Evolutionary conservation across 2,329 filamentous ascomycete species (phyloP).

Genomic region (Colletotrichum sp.): DNA sequence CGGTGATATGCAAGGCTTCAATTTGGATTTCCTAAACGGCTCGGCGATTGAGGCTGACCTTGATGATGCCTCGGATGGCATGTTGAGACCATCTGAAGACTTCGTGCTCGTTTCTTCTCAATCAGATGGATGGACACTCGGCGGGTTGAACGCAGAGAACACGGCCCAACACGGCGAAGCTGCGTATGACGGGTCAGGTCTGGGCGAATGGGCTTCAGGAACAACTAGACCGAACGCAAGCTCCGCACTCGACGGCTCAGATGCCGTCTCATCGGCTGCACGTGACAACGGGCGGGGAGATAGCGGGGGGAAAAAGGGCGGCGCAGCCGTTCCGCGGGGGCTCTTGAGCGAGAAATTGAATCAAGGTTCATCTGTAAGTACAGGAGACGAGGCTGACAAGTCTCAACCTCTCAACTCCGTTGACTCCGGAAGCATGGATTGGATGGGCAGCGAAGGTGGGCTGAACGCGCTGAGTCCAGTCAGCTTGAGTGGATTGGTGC

Average conservation of each 20-base stretch:
- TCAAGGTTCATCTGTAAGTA: not conserved
- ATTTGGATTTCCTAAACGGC: constrained; percentile 32
- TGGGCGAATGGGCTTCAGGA: constrained; percentile 30
- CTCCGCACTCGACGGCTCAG: not conserved
- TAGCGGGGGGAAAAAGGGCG: not conserved
- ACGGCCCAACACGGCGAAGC: constrained; percentile 15
- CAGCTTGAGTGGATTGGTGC: constrained; percentile 35
- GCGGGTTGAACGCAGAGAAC: constrained; percentile 23
- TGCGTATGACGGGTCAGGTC: constrained; percentile 26
- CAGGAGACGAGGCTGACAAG: not conserved
- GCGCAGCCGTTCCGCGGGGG: not conserved
- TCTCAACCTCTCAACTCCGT: not conserved
- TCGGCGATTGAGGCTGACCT: constrained; percentile 32
- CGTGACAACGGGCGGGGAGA: not conserved
- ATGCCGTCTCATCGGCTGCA: not conserved
- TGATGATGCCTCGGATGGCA: constrained; percentile 10
- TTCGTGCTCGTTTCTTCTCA: constrained; percentile 30
- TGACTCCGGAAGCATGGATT: constrained; percentile 23
- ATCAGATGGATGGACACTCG: constrained; percentile 31
- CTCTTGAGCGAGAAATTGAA: not conserved
- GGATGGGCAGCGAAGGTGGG: constrained; percentile 25
- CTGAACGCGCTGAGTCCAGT: constrained; percentile 31
- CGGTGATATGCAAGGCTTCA: constrained; percentile 22
- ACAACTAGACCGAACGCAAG: constrained; percentile 10
- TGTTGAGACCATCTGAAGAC: constrained; percentile 19